Evolutionary conservation across 1,284 basidiomycete genomes (phyloP), one percentile per base, ranked within the genome.

Genomic region (Schizophyllum amplum): DNA sequence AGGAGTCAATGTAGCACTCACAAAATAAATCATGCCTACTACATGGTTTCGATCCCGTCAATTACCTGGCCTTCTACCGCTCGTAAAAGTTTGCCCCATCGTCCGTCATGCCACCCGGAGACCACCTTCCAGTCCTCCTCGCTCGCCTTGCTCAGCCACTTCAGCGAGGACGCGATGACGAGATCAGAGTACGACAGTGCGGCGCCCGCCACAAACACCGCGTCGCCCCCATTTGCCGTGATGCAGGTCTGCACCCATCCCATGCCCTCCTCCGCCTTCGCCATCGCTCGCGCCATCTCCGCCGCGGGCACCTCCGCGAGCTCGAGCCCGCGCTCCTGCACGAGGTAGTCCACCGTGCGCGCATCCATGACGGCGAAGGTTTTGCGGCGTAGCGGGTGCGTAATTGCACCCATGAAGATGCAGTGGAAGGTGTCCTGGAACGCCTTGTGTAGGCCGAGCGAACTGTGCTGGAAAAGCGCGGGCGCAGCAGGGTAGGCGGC

Each of bases 401-500:
- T 51, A 15, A 66, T 60, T 24, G 60, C 56, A 17, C 66, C 63
- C 1, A 65, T 25, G 2, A 61, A 55, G 53, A 64, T 56, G 4
- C 54, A 46, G 2, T 56, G 52, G 54, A 67, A 59, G 2, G 60
- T 62, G 13, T 60, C 60, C 17, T 58, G 49, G 62, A 73, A 73
- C 23, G 68, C 67, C 15, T 60, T 59, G 21, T 69, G 68, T n/a
- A 76, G 65, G 11, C 67, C 65, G 24, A 51, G 60, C 1, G 68
- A 64, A 23, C 66, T 53, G 22, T 0, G 22, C 0, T 69, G 71
- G 25, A 73, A 58, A 9, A 72, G 60, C 24, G 53, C 55, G 4
- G 64, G 66, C 0, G 70, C 68, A 47, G 71, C 66, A 1, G 78
- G 76, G 62, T 79, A 81, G 13, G 69, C 69, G 47, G 63, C 60